Evolutionary conservation across 2,329 filamentous ascomycete species (phyloP), one percentile per base, ranked within the genome.

Genomic region (Aotearoamyces nothofagi): DNA sequence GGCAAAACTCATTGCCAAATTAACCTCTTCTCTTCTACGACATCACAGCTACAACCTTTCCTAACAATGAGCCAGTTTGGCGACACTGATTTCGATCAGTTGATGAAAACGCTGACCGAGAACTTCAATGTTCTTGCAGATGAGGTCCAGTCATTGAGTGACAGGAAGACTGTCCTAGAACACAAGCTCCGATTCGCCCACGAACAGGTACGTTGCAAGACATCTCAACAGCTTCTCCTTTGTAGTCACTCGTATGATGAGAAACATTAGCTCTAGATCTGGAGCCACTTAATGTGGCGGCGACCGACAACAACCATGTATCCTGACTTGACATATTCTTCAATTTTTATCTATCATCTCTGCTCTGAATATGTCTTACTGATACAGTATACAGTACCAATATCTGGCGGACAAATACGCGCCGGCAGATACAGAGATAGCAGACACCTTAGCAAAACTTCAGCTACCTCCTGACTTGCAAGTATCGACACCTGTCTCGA

Each of bases 201-300:
- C 41, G 69, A 75, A 49, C 69, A 75, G 61, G 71, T 76, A 61
- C 50, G 64, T 45, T 35, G 38, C 35, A 22, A 26, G 17, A 26
- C 25, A 29, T 37, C 34, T 20, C 26, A 20, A 20, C 19, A 8
- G 19, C n/a, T 7, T 32, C 32, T 31, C 33, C 22, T 35, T 30
- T 10, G 17, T 29, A 17, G 31, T 15, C 24, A 27, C 26, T 30
- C 27, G 24, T 36, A 56, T 62, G 59, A 64, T 52, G 62, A 65
- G 51, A 57, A 53, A 56, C 46, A 45, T 50, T 81, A 82, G 78
- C 78, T 83, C 78, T 82, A 82, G 78, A 82, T 79, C 77, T 76
- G 63, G 66, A 81, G 73, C 63, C 68, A 58, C 63, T 49, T 45
- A 31, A 39, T 53, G 61, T 59, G 63, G 58, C 60, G 48, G 55